These are phyloP conservation scores for Solanum boliviense DNA, from an alignment of 257 asterid species.

Conservation along the genomic window DNA sequence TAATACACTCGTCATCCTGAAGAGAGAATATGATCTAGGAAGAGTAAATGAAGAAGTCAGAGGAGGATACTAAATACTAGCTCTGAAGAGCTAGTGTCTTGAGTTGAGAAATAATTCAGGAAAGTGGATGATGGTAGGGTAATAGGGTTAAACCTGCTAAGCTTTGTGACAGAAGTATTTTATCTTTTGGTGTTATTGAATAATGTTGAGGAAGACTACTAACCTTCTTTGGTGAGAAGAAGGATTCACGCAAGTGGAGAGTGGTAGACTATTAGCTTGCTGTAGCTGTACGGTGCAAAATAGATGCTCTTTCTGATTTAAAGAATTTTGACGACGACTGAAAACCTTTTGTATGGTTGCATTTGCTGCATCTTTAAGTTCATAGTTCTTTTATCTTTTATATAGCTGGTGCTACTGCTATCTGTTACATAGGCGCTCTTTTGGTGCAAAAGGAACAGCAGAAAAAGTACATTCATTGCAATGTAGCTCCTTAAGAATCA, in stretches of 20 bases:
- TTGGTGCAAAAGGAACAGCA: neutral
- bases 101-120: neutral
- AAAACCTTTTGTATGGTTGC: neutral
- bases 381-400: neutral
- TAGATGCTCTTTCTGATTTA: neutral
- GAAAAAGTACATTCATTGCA: neutral
- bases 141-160: neutral
- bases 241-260: neutral
- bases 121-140: neutral
- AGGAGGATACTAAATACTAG: neutral
- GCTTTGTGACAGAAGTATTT: neutral
- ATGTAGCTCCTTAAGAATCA: neutral
- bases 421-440: neutral
- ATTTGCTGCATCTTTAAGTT: neutral
- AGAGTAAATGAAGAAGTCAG: neutral
- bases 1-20: neutral
- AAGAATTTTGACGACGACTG: neutral
- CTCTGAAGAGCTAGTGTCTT: neutral
- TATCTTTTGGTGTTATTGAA: neutral
- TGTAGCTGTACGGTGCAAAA: neutral
- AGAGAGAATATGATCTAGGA: neutral
- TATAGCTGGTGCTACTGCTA: neutral
- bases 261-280: neutral
- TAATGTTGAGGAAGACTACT: neutral
- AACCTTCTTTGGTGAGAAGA: neutral